Conservation (phyloP, 2,329 filamentous ascomycete genomes). For the Phialocephala subalpina region DNA sequence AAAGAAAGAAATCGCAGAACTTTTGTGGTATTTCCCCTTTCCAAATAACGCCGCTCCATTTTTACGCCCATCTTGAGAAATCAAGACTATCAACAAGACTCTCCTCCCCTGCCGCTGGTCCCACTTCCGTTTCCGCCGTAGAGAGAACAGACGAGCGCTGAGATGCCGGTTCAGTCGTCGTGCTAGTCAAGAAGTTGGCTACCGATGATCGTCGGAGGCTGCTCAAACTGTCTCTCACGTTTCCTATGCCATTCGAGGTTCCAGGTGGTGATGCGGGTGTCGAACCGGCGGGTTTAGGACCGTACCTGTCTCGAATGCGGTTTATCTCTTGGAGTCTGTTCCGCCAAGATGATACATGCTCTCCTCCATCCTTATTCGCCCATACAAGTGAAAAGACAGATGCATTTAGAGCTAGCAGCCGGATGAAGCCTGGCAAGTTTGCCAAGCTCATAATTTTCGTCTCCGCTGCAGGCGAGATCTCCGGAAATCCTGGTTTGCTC, state of each 20-base stretch:
- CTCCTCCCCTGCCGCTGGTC: constrained; percentile 35
- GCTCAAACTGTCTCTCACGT: constrained; percentile 67
- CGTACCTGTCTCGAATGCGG: constrained; percentile 76
- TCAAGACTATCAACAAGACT: constrained; percentile 43
- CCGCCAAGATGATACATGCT: constrained; percentile 90
- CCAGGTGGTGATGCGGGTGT: constrained; percentile 42
- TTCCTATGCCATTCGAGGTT: constrained; percentile 43
- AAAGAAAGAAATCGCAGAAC: constrained; percentile 11
- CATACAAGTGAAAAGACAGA: constrained; percentile 95
- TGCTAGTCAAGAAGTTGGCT: constrained; percentile 68
- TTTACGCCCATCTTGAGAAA: constrained; percentile 46
- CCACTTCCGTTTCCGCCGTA: constrained; percentile 61
- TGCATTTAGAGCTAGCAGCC: constrained; percentile 89
- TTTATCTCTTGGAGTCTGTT: constrained; percentile 87
- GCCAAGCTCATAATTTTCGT: constrained; percentile 88
- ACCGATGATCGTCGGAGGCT: constrained; percentile 70
- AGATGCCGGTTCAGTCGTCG: constrained; percentile 63
- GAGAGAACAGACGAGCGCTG: constrained; percentile 67
- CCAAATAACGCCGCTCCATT: constrained; percentile 21
- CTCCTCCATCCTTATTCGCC: constrained; percentile 77
- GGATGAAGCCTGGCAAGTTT: constrained; percentile 84
- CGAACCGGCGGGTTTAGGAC: constrained; percentile 50
- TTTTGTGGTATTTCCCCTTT: constrained; percentile 39
- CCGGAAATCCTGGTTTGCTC: constrained; percentile 87
- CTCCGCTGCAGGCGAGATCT: constrained; percentile 88